phyloP scores from a whole-genome alignment of 1,139 yeast species.

The Spathaspora jeffriesii region DNA sequence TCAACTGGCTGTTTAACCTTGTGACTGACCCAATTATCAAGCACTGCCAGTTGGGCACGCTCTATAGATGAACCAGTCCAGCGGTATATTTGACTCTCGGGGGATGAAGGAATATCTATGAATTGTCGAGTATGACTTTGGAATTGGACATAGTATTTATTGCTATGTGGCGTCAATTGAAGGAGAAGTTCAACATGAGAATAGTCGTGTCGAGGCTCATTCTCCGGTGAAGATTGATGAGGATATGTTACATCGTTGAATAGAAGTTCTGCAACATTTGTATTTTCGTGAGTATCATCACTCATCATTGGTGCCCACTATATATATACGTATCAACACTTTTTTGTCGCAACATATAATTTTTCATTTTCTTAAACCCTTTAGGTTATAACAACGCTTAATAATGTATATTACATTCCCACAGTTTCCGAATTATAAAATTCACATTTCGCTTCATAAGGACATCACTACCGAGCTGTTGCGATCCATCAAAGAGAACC shows the following conservation, averaged over 20 bases:
- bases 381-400: not conserved
- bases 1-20: slow-evolving; percentile 9
- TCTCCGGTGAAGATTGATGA: not conserved
- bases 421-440: slow-evolving; percentile 28
- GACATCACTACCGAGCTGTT: slow-evolving; percentile 21
- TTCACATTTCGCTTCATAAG: slow-evolving; percentile 25
- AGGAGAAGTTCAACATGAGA: slow-evolving; percentile 38
- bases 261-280: not conserved
- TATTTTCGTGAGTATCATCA: not conserved
- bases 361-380: not conserved
- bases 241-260: not conserved
- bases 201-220: slow-evolving; percentile 3
- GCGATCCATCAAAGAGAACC: slow-evolving; percentile 25
- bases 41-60: slow-evolving; percentile 24
- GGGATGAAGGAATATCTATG: slow-evolving; percentile 12
- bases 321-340: not conserved
- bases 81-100: slow-evolving; percentile 24
- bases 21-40: slow-evolving; percentile 26
- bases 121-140: slow-evolving; percentile 41
- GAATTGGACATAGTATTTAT: slow-evolving; percentile 30
- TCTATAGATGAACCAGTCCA: slow-evolving; percentile 36
- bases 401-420: slow-evolving; percentile 24
- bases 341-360: not conserved
- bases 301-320: not conserved
- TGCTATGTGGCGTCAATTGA: slow-evolving; percentile 31